A percentile compares a stretch with the other conserved stretches of the same genome.
Conservation (phyloP, 164 flowering plant species). For the Cinnamomum micranthum region DNA sequence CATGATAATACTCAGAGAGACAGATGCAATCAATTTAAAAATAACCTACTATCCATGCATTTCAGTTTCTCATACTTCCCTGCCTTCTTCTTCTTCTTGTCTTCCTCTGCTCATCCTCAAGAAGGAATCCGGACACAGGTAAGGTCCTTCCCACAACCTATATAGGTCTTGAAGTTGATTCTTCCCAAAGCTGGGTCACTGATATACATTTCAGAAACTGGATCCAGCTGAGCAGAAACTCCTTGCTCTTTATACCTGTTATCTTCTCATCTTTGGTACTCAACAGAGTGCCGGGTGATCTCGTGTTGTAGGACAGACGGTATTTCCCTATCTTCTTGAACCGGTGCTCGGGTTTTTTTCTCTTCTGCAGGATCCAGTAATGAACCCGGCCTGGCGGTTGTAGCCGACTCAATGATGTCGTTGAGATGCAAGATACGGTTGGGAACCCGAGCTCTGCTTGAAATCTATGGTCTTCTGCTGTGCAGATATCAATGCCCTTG, state of each 20-base stretch:
- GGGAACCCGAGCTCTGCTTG: conserved; percentile 58
- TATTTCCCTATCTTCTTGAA: conserved; percentile 59
- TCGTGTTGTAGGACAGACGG: conserved; percentile 55
- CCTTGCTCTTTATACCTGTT: conserved; percentile 77
- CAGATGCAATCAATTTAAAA: too few relatives aligned
- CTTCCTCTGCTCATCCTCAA: conserved; percentile 22
- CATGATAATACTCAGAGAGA: too few relatives aligned
- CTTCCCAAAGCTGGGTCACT: conserved; percentile 45
- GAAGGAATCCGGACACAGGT: conserved; percentile 55
- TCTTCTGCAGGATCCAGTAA: conserved; percentile 84
- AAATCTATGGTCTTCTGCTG: conserved; percentile 34
- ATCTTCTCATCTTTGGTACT: conserved; percentile 60
- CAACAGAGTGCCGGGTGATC: conserved; percentile 63
- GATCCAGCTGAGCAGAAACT: conserved; percentile 62
- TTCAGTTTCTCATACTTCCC: too few relatives aligned
- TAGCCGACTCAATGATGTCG: conserved; percentile 59
- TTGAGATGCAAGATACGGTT: conserved; percentile 58
- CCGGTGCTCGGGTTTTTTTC: conserved; percentile 48
- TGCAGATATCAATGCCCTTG: conserved; percentile 51
- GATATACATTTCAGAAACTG: conserved; percentile 42
- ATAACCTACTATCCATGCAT: too few relatives aligned
- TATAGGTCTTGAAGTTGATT: conserved; percentile 55
- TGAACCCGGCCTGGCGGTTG: conserved; percentile 54
- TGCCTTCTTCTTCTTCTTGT: neutral
- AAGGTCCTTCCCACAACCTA: conserved; percentile 52